Base-by-base conservation (phyloP, 768 basidiomycete genomes). In the Albatrellus ellisii region DNA sequence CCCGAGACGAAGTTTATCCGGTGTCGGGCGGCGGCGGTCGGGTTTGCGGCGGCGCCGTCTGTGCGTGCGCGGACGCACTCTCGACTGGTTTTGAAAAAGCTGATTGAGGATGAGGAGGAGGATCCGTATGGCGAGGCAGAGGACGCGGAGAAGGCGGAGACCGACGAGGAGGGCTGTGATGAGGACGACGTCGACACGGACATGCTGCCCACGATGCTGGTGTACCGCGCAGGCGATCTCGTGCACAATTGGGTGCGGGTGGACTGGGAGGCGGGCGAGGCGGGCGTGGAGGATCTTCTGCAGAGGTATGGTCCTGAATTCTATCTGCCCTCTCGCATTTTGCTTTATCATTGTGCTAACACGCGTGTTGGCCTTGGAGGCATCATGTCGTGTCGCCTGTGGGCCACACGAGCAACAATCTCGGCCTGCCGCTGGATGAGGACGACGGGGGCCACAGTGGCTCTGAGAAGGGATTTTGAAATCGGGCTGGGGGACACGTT, bases 171-270 rank as follows among this genome's bases (percentile, higher is more conserved):
- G 11, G 64, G 67, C 1, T 66, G 66, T 1, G 68, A 70, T 10
- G 79, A 83, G 4, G 77, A 74, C 39, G 60, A 75, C 22, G 76
- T 86, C 31, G 84, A 87, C 51, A 70, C 77, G 4, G 84, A 87
- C 55, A 74, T 87, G 68, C 66, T 87, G 21, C 84, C 85, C 0
- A 86, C 84, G 1, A 57, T 86, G 54, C 68, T 86, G 10, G 80
- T 83, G 4, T 88, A 88, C 52, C 79, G 76, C 14, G 76, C 73
- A 44, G 84, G 86, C 14, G 75, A 85, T 46, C 72, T 89, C n/a
- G 73, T 86, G n/a, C 73, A 85, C 52, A 84, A 83, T 37, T 89
- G 86, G 86, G 80, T 89, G 7, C 68, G 86, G 20, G 84, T 88
- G 4, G 85, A 89, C 56, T 88, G 84, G 86, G 84, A 85, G 56